Base-by-base conservation (phyloP, 352 stramenopile genomes). In the Elongisporangium undulatum region DNA sequence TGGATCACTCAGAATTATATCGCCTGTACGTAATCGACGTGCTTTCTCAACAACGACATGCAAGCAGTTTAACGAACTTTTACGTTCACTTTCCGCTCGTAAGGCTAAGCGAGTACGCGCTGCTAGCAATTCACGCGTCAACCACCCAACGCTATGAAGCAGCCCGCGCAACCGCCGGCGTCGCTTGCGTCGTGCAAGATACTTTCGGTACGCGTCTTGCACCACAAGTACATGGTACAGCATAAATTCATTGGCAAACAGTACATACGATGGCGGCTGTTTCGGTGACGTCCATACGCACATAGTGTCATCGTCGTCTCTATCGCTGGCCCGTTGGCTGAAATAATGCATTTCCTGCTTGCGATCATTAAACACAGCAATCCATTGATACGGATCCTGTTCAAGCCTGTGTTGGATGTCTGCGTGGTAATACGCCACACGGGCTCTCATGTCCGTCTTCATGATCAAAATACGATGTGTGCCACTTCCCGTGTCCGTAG, bases 211-310 rank as follows among this genome's bases (percentile, higher is more conserved):
- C 0, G 79, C 71, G 53, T 90, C 80, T 72, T 92, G 83, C 1
- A 89, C 71, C 13, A 90, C 59, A 51, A 92, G 64, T 3, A 89
- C 79, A 49, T 87, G 70, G 53, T 89, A 92, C 20, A 92, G 62
- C 29, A 79, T 61, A 50, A 69, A 76, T 20, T 81, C 66, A 16
- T 90, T 72, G 9, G 66, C 83, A 0, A 80, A 51, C 73, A 90
- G 78, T 12, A 75, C 67, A 29, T 90, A 92, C 17, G 71, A 69
- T 20, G 55, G 34, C 1, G 77, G 79, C 34, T 59, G 59, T 48
- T 62, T 16, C 55, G 8, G 49, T 39, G 17, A 58, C 55, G n/a
- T 48, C 50, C 54, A 54, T 56, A 72, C 10, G 61, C 58, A 23
- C 57, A 38, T 17, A 13, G 22, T 22, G 20, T 65, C n/a, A 21